Conservation (phyloP, 192 early-diverging fungal species). For the Entophlyctis luteolus region DNA sequence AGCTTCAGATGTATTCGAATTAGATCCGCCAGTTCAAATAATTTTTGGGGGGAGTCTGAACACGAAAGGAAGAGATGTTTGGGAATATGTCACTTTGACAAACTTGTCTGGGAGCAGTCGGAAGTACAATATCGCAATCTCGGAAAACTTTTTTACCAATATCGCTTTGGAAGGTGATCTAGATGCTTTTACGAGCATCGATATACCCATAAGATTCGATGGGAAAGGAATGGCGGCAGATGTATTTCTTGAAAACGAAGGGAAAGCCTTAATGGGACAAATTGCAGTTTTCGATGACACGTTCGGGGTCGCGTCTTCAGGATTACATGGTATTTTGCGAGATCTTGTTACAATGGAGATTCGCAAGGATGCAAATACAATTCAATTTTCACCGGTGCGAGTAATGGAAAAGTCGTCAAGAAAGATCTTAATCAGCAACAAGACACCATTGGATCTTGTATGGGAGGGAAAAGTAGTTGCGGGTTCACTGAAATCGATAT, state of each 20-base stretch:
- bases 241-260: conserved; percentile 15
- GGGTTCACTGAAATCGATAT: neutral
- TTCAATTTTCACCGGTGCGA: conserved; percentile 41
- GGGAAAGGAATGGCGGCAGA: conserved; percentile 7
- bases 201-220: conserved; percentile 44
- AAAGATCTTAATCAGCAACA: conserved; percentile 48
- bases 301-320: conserved; percentile 36
- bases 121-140: conserved; percentile 40
- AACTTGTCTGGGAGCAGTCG: conserved; percentile 39
- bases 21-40: conserved; percentile 47
- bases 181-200: conserved; percentile 42
- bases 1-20: conserved; percentile 43
- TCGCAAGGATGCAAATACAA: conserved; percentile 20
- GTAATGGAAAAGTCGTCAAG: conserved; percentile 42
- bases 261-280: conserved; percentile 35
- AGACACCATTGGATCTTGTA: conserved; percentile 38
- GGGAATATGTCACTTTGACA: conserved; percentile 48
- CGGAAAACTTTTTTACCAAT: conserved; percentile 44
- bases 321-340: conserved; percentile 37
- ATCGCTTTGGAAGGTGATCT: conserved; percentile 49
- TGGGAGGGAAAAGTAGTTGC: conserved; percentile 43
- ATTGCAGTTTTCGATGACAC: conserved; percentile 43
- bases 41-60: conserved; percentile 29
- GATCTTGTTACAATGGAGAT: conserved; percentile 44
- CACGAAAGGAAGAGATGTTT: conserved; percentile 27